phyloP scores from a whole-genome alignment of 495 filamentous ascomycete species.

The Filosporella fistucella region DNA sequence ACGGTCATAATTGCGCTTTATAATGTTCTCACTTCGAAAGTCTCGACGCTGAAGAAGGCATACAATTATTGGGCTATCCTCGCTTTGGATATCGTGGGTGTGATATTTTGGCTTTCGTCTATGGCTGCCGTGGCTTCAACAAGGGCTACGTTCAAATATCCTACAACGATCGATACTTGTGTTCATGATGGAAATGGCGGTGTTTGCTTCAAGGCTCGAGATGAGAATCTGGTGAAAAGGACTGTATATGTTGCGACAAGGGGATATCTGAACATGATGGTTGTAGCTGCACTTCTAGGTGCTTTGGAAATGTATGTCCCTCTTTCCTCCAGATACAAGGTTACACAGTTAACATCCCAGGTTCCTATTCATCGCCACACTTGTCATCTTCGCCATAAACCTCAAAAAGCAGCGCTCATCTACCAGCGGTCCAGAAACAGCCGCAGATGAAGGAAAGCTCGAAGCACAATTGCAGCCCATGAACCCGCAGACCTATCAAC shows the following conservation, averaged over 20 bases:
- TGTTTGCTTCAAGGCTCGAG: too few species aligned
- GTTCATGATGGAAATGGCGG: neutral
- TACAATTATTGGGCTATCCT: slow-evolving; percentile 45
- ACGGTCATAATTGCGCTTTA: slow-evolving; percentile 33
- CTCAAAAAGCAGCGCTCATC: slow-evolving; percentile 19
- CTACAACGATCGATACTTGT: slow-evolving; percentile 12
- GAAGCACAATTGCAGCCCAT: too few species aligned
- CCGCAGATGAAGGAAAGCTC: neutral
- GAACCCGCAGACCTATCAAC: neutral
- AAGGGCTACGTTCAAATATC: slow-evolving; percentile 13
- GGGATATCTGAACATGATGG: neutral
- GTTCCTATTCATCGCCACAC: slow-evolving; percentile 31
- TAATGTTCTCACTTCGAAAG: slow-evolving; percentile 26
- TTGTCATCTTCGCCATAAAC: slow-evolving; percentile 32
- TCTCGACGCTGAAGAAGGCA: slow-evolving; percentile 11
- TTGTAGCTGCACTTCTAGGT: slow-evolving; percentile 28
- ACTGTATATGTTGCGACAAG: neutral
- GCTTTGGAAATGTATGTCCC: slow-evolving; percentile 35
- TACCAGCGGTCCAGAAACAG: neutral
- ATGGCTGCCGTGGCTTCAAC: slow-evolving; percentile 32
- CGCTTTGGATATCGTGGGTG: slow-evolving; percentile 34
- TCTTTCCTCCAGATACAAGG: neutral
- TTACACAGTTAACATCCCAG: slow-evolving; percentile 18
- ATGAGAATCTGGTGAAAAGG: slow-evolving; percentile 10
- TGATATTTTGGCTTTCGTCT: slow-evolving; percentile 39